Percentiles rank a stretch among this genome's conserved stretches.
Conservation (phyloP, 495 filamentous ascomycete genomes). For the Aspergillus bertholletiae region DNA sequence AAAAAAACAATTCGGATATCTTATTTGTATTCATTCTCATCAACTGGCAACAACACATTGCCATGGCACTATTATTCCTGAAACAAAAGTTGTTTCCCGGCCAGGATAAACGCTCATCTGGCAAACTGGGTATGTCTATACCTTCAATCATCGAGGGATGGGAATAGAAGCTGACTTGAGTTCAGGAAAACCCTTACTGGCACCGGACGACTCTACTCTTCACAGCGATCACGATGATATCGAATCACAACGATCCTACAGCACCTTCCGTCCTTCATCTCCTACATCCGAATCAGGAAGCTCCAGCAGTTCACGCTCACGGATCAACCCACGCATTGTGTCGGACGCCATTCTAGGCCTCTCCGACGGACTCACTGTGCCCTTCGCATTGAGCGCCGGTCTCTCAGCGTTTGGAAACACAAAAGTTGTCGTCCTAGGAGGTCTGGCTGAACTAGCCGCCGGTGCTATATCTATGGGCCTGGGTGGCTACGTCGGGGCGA, state of each 20-base stretch:
- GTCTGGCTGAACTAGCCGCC: slow-evolving; percentile 52
- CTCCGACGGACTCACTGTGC: slow-evolving; percentile 57
- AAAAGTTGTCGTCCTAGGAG: slow-evolving; percentile 51
- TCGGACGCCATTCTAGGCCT: slow-evolving; percentile 58
- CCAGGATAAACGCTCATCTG: slow-evolving; percentile 14
- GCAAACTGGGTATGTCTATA: slow-evolving; percentile 16
- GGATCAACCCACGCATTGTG: slow-evolving; percentile 49
- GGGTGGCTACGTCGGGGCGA: slow-evolving; percentile 61
- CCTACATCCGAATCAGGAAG: slow-evolving; percentile 22
- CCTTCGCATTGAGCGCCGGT: slow-evolving; percentile 54
- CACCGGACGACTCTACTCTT: slow-evolving; percentile 25
- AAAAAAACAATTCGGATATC: not conserved
- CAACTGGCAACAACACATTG: no score
- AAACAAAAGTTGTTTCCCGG: slow-evolving; percentile 41
- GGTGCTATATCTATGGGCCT: slow-evolving; percentile 57
- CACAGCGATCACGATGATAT: slow-evolving; percentile 29
- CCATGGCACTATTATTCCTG: slow-evolving; percentile 42
- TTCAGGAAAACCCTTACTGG: slow-evolving; percentile 36
- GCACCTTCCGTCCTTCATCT: slow-evolving; percentile 32
- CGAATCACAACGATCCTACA: slow-evolving; percentile 41
- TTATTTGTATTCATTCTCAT: not conserved
- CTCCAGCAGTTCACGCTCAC: slow-evolving; percentile 29
- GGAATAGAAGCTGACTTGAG: not conserved
- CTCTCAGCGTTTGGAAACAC: slow-evolving; percentile 52
- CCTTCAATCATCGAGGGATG: not conserved